Evolutionary conservation across 371 early-diverging fungal species (phyloP), one percentile per base, ranked within the genome.

Genomic region (Rhizopus sp.): DNA sequence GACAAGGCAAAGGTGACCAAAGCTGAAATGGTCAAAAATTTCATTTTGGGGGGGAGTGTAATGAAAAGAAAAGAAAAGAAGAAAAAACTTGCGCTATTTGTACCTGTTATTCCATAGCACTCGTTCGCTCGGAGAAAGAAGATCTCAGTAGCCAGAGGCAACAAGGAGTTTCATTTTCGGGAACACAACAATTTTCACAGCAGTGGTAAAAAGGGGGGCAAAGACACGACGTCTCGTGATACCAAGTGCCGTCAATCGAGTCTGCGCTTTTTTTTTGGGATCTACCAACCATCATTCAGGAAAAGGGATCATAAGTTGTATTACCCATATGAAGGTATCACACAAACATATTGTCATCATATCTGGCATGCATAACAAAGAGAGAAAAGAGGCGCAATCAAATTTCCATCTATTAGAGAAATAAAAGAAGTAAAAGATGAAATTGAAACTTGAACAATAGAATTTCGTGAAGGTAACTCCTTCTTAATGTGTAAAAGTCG

Each of bases 41-140:
- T 64, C 65, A 64, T 64, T 52, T 49, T 54, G 23, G 16, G 38
- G 49, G 30, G 35, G 15, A 48, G 44, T 49, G n/a, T 33, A 17
- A 39, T 32, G 10, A 34, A 51, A 41, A 35, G 41, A 31, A 42
- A 55, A 50, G 32, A 63, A 39, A 29, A 16, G 29, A 9, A 29
- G 15, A 46, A 16, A 23, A 23, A 23, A 23, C 23, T 23, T 23
- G 23, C 23, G 23, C 23, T 23, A 23, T 23, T 23, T 23, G 23
- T 23, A 23, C 23, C 23, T 23, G 23, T 23, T 23, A 23, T 23
- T 23, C 23, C 23, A 23, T 23, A 2, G 23, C 2, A 23, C 23
- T 23, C 23, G 23, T 23, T 23, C 23, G 23, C 23, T 23, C 23
- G 23, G 23, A 23, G 23, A 23, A 23, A 23, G 23, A 23, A 23